Base-by-base conservation (phyloP, 352 stramenopile genomes). In the Phytophthora citricola region DNA sequence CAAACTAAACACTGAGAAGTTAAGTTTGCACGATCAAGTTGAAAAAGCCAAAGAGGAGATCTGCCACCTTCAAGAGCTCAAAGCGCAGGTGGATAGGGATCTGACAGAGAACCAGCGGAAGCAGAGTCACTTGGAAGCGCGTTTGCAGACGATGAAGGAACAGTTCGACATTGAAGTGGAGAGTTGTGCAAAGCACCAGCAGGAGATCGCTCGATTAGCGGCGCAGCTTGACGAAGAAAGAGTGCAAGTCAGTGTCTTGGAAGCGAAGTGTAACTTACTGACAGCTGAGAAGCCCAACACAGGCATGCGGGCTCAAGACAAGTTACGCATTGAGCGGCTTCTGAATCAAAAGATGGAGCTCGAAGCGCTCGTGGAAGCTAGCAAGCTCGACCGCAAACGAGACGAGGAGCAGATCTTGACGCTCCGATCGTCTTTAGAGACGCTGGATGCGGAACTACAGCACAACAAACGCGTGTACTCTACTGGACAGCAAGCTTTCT, bases 331-430 rank as follows among this genome's bases (percentile, higher is more conserved):
- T 27, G 87, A 95, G 39, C 51, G 82, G 10, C 61, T 95, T 0
- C 45, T 94, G 0, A 93, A 93, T 54, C 79, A 94, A 52, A 95
- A 94, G 56, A 60, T 91, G 27, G 83, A 95, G 47, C 71, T 94
- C 0, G 82, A 95, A 59, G 81, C 82, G 10, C 39, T 74, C 3
- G 67, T 94, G 0, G 87, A 93, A 20, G 58, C 58, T 3, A 69
- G 84, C 52, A 89, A 89, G 34, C 43, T 83, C 1, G 79, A 92
- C 8, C 74, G 73, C 11, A 74, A 85, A 4, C 81, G 76, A 44
- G 79, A 91, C 41, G 83, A 95, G 24, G 85, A 93, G 47, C 75
- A 92, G 54, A 86, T 95, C 43, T 85, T 73, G 67, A 91, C 76
- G 46, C 54, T 93, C 12, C 72, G 79, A 9, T 67, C 76, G 46